Conservation (phyloP, 768 basidiomycete species). For the Trametes punicea region DNA sequence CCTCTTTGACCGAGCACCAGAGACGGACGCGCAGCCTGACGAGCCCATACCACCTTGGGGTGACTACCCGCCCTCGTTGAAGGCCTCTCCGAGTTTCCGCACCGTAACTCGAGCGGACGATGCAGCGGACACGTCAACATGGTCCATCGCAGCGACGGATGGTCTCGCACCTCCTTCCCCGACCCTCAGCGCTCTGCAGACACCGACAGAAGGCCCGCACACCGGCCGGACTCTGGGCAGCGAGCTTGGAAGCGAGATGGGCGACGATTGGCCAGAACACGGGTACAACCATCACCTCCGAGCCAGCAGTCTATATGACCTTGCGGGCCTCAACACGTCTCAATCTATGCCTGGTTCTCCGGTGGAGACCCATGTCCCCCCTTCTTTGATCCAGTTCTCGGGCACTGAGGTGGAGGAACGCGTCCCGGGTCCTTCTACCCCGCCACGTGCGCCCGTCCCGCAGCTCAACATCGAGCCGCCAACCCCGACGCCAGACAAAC, state of each 20-base stretch:
- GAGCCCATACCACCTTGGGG: not conserved
- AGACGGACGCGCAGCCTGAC: not conserved
- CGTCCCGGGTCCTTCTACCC: slow-evolving; percentile 15
- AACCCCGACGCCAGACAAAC: slow-evolving; percentile 22
- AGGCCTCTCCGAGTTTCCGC: slow-evolving; percentile 17
- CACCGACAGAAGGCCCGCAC: slow-evolving; percentile 16
- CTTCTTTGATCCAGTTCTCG: not conserved
- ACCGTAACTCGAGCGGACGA: not conserved
- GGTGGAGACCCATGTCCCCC: not conserved
- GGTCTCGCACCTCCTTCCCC: slow-evolving; percentile 17
- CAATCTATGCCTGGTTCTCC: slow-evolving; percentile 14
- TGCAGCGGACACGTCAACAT: slow-evolving; percentile 17
- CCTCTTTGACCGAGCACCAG: slow-evolving; percentile 44
- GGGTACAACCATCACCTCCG: slow-evolving; percentile 45
- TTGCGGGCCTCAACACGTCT: slow-evolving; percentile 30
- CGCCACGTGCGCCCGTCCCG: slow-evolving; percentile 11
- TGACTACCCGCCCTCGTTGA: slow-evolving; percentile 16
- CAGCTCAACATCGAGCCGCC: slow-evolving; percentile 29
- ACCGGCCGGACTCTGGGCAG: slow-evolving; percentile 45
- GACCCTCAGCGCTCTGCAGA: slow-evolving; percentile 9
- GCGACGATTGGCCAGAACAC: slow-evolving; percentile 40
- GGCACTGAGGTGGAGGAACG: not conserved
- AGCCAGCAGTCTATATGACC: slow-evolving; percentile 52
- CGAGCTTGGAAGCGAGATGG: slow-evolving; percentile 56
- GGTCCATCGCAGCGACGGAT: slow-evolving; percentile 27